A percentile compares a stretch with the other conserved stretches of the same genome.
phyloP scores from a whole-genome alignment of 768 basidiomycete genomes.

The Lactarius indigo region DNA sequence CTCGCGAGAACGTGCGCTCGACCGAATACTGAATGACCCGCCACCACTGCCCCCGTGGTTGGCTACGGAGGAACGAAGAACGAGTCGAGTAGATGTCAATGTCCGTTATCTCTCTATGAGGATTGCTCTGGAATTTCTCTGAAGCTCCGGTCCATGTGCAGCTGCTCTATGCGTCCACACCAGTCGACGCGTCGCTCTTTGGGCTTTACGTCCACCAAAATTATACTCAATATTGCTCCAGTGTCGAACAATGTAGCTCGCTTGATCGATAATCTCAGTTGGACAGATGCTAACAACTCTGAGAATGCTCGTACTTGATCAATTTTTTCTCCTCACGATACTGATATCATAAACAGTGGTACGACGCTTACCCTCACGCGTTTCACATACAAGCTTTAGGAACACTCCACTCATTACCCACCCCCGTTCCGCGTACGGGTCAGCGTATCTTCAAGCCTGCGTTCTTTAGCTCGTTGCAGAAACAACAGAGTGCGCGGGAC shows the following conservation, averaged over 20 bases:
- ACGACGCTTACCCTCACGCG: slow-evolving; percentile 73
- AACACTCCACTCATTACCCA: slow-evolving; percentile 81
- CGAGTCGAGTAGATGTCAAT: slow-evolving; percentile 76
- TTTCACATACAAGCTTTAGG: slow-evolving; percentile 83
- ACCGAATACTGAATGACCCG: slow-evolving; percentile 52
- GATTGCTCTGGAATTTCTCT: slow-evolving; percentile 5
- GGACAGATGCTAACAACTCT: slow-evolving; percentile 65
- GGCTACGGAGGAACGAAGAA: slow-evolving; percentile 52
- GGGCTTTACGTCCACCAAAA: slow-evolving; percentile 94
- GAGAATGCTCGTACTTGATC: slow-evolving; percentile 39
- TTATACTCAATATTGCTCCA: slow-evolving; percentile 78
- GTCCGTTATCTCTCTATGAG: slow-evolving; percentile 38
- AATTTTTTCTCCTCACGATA: neutral
- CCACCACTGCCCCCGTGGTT: slow-evolving; percentile 58
- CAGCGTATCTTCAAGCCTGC: slow-evolving; percentile 88
- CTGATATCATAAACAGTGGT: slow-evolving; percentile 42
- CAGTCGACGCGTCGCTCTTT: slow-evolving; percentile 87
- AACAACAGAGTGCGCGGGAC: slow-evolving; percentile 57
- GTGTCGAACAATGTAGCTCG: slow-evolving; percentile 68
- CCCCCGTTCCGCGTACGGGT: slow-evolving; percentile 70
- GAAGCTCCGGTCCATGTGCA: slow-evolving; percentile 30
- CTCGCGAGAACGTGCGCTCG: slow-evolving; percentile 55
- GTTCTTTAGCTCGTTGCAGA: slow-evolving; percentile 65
- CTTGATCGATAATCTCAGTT: slow-evolving; percentile 78
- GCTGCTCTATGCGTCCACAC: slow-evolving; percentile 77